Conservation (phyloP, 305 asterid genomes). For the Fraxinus angustifolia region DNA sequence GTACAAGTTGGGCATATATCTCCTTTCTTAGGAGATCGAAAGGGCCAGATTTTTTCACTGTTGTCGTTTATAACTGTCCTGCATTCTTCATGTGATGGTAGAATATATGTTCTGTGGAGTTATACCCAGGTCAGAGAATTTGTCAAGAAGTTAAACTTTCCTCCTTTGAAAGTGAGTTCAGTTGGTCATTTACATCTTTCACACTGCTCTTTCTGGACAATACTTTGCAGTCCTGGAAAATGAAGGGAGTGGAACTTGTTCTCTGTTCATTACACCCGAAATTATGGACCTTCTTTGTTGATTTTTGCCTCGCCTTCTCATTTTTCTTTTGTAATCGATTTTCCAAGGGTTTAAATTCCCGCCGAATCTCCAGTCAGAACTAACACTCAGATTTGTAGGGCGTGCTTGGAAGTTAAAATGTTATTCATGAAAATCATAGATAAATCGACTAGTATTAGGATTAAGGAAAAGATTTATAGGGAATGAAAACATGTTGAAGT, state of each 20-base stretch:
- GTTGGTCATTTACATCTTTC: not conserved
- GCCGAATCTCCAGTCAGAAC: not conserved
- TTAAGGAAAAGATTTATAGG: not conserved
- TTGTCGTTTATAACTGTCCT: not conserved
- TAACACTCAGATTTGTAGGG: not conserved
- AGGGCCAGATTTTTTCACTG: not conserved
- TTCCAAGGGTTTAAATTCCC: not conserved
- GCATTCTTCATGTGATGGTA: not conserved
- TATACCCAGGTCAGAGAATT: not conserved
- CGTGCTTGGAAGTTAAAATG: not conserved
- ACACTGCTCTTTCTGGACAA: not conserved
- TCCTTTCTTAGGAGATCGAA: not conserved
- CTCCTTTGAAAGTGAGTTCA: not conserved
- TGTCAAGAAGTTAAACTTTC: not conserved
- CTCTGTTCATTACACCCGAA: not conserved
- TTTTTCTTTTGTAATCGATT: not conserved
- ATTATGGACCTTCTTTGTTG: not conserved
- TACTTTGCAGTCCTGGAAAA: not conserved
- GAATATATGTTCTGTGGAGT: not conserved
- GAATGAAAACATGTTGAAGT: not conserved
- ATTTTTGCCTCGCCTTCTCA: not conserved
- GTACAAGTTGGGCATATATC: not conserved
- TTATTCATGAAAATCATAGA: not conserved
- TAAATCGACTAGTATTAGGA: not conserved
- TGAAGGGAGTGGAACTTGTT: not conserved